Percentiles rank a stretch among this genome's conserved stretches.
Conservation (phyloP, 768 basidiomycete genomes). For the Filobasidium floriforme region DNA sequence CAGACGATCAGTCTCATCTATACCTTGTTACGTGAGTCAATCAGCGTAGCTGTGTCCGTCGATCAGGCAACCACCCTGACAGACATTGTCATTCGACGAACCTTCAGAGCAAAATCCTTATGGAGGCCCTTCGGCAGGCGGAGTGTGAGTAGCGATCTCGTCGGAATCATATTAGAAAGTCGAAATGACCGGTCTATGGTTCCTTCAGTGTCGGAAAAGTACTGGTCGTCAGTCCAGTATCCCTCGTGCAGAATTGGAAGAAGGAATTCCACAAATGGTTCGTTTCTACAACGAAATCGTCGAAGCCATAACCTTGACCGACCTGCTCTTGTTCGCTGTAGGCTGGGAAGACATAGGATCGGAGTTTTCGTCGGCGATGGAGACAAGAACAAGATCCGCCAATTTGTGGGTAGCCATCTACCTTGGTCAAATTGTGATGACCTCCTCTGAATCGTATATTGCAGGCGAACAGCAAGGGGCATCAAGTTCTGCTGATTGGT, state of each 20-base stretch:
- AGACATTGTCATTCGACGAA: no score
- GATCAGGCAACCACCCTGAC: no score
- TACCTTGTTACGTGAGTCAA: constrained; percentile 73
- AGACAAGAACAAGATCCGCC: constrained; percentile 54
- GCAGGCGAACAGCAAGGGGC: constrained; percentile 30
- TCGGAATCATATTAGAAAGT: not conserved
- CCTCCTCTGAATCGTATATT: not conserved
- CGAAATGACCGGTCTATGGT: constrained; percentile 49
- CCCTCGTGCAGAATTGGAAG: constrained; percentile 88
- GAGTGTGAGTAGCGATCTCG: constrained; percentile 17
- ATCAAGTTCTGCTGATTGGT: constrained; percentile 81
- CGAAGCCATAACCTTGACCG: constrained; percentile 42
- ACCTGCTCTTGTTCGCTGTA: constrained; percentile 1
- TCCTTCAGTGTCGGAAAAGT: constrained; percentile 59
- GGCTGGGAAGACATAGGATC: constrained; percentile 48
- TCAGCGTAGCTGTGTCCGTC: not conserved
- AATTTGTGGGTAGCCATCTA: constrained; percentile 71
- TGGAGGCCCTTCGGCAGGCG: constrained; percentile 31
- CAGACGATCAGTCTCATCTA: constrained; percentile 87
- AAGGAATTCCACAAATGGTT: constrained; percentile 93
- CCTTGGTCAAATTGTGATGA: not conserved
- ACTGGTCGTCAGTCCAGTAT: constrained; percentile 88
- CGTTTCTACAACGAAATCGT: constrained; percentile 45
- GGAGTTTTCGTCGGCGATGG: constrained; percentile 59
- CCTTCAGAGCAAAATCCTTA: constrained; percentile 74